phyloP scores from a whole-genome alignment of 768 basidiomycete species.

The Suillus sp. region DNA sequence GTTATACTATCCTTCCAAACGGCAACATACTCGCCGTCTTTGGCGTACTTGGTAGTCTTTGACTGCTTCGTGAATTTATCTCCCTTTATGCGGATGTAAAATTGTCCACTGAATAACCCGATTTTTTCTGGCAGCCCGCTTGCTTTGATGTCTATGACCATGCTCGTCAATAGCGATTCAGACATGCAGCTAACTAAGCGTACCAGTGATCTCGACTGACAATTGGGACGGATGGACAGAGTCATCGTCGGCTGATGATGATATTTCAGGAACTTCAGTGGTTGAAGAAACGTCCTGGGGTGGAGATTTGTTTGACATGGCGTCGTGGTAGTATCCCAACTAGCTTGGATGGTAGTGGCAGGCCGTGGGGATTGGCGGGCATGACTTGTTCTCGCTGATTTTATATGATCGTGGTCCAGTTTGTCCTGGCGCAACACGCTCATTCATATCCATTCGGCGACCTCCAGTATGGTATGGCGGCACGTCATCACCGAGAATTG shows the following conservation, averaged over 20 bases:
- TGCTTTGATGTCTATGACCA: constrained; percentile 34
- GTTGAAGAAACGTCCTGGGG: neutral
- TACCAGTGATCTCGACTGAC: constrained; percentile 32
- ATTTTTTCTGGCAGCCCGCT: constrained; percentile 36
- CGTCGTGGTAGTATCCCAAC: neutral
- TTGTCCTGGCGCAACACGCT: neutral
- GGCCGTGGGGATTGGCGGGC: neutral
- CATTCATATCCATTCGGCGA: constrained; percentile 4
- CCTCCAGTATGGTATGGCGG: constrained; percentile 5
- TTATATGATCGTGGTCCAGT: neutral
- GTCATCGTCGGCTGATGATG: neutral
- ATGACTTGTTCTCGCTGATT: neutral
- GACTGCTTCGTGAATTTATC: constrained; percentile 31
- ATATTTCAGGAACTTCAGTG: neutral
- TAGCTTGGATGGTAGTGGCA: neutral
- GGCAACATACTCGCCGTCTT: constrained; percentile 29
- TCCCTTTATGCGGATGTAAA: constrained; percentile 33
- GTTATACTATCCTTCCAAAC: constrained; percentile 30
- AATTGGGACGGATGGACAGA: constrained; percentile 17
- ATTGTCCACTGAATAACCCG: constrained; percentile 31
- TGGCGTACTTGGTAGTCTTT: constrained; percentile 28
- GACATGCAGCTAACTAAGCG: neutral
- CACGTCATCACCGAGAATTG: constrained; percentile 3
- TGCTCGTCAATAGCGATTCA: neutral
- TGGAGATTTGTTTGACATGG: neutral